Conservation (phyloP, 768 basidiomycete species). For the Rhodocollybia butyracea region DNA sequence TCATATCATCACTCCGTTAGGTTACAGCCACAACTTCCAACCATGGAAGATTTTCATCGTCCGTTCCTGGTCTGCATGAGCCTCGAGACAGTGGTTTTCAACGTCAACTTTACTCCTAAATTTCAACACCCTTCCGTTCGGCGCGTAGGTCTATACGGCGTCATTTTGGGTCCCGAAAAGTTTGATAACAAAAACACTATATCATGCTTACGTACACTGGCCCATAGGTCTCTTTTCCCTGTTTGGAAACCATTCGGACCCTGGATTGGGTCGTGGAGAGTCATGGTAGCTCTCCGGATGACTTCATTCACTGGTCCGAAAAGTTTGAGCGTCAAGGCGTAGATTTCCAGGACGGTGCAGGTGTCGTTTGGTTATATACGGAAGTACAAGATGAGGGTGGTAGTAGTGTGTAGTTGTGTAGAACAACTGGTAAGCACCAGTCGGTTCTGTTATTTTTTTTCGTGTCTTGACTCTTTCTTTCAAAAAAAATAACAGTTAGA, state of each 20-base stretch:
- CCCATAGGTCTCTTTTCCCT: constrained; percentile 32
- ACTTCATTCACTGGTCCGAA: constrained; percentile 55
- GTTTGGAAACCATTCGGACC: constrained; percentile 43
- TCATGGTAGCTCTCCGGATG: constrained; percentile 39
- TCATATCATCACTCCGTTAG: constrained; percentile 37
- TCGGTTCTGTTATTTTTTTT: too few relatives aligned
- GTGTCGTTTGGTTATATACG: constrained; percentile 47
- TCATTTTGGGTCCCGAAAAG: constrained; percentile 33
- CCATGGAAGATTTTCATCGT: constrained; percentile 40
- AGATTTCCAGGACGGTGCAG: constrained; percentile 52
- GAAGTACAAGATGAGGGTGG: constrained; percentile 16
- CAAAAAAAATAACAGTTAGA: too few relatives aligned
- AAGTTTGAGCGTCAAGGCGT: constrained; percentile 46
- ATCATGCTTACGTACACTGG: not conserved
- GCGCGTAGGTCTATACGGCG: constrained; percentile 45
- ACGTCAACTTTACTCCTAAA: constrained; percentile 28
- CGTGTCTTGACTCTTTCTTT: too few relatives aligned
- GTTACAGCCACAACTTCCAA: constrained; percentile 29
- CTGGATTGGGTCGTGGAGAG: constrained; percentile 45
- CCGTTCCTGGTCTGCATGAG: constrained; percentile 37
- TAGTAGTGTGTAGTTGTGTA: not conserved
- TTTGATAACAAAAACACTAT: constrained; percentile 35
- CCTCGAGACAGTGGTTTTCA: constrained; percentile 41
- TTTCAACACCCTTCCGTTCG: constrained; percentile 33
- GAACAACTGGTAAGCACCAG: constrained; percentile 4